These are phyloP conservation scores for Pouteria campechiana DNA, from an alignment of 179 eudicot species.

Conservation along the genomic window DNA sequence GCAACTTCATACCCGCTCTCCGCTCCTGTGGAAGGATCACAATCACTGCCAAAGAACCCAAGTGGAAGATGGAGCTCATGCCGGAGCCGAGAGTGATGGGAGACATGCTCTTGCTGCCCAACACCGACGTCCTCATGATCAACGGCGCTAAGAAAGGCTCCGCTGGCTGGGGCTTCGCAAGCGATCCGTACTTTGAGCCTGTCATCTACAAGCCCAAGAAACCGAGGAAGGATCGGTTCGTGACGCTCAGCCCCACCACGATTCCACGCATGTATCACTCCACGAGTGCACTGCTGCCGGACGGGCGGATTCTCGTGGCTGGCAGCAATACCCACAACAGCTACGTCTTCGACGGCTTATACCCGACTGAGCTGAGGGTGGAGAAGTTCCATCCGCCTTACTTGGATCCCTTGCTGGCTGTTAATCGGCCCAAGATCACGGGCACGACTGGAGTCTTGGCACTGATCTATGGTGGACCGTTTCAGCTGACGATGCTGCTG, in stretches of 20 bases:
- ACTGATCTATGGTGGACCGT: conserved; percentile 20
- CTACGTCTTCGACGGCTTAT: conserved; percentile 13
- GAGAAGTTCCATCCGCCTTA: conserved; percentile 67
- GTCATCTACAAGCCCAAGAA: conserved; percentile 20
- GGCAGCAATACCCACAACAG: conserved; percentile 23
- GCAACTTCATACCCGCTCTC: conserved; percentile 32
- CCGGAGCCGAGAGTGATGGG: conserved; percentile 62
- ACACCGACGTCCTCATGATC: conserved; percentile 35
- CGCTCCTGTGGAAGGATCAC: conserved; percentile 50
- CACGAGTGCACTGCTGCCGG: conserved; percentile 15
- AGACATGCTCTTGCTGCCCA: conserved; percentile 72
- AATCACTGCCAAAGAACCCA: conserved; percentile 10
- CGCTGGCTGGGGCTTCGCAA: conserved; percentile 55
- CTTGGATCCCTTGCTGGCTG: conserved; percentile 17
- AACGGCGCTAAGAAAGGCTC: conserved; percentile 67
- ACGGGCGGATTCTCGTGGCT: conserved; percentile 25
- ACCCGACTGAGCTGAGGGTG: conserved; percentile 60
- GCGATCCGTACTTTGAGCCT: conserved; percentile 19
- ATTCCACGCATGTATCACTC: conserved; percentile 45
- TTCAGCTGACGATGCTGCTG: conserved; percentile 7
- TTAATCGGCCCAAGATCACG: conserved; percentile 5
- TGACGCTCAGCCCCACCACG: conserved; percentile 4
- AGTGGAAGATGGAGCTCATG: conserved; percentile 72
- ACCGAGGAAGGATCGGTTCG: conserved; percentile 14
- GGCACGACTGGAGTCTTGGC: not conserved